Base-by-base conservation (phyloP, 73 alveolate genomes). In the Tetrahymena thermophila region DNA sequence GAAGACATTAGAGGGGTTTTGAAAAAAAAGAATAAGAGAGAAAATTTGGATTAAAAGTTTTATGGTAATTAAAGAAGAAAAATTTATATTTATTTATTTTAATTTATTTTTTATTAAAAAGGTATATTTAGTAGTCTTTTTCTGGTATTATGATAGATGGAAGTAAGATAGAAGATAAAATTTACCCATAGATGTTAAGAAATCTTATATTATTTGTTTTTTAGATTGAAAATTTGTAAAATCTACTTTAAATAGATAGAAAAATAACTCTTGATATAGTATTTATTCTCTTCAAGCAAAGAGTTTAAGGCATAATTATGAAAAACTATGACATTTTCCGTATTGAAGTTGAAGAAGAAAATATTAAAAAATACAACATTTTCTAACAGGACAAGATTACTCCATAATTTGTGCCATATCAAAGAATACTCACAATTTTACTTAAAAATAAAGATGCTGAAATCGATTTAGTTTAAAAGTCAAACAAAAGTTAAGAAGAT, bases 21-120 rank as follows among this genome's bases (percentile, higher is more conserved):
- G 56, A 89, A 89, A 95, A 93, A 43, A 95, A 37, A 56, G 95
- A 95, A 71, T 11, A 71, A 13, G 89, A 71, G 37, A n/a, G 89
- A 71, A 71, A 71, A 11, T 71, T 71, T 71, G 89, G 89, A n/a
- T 23, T 71, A 34, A 71, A 71, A 71, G 89, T 71, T n/a, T 31
- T 71, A 71, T 71, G 89, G 89, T 71, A 71, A 71, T 14, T 50
- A 2, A 19, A 7, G 15, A 19, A 16, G 6, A 50, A 50, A 50
- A 21, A 14, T 2, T 42, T 42, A 42, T 14, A 19, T 11, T 2
- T 50, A 1, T 50, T 50, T 50, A 4, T 50, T 5, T 19, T 19
- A 14, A 50, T 50, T 19, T 19, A 19, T 19, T 0, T 9, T n/a
- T 71, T 23, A 31, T 71, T n/a, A 71, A 71, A 71, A 1, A 71